Conservation (phyloP, 164 flowering plant genomes). For the Dillenia suffruticosa region DNA sequence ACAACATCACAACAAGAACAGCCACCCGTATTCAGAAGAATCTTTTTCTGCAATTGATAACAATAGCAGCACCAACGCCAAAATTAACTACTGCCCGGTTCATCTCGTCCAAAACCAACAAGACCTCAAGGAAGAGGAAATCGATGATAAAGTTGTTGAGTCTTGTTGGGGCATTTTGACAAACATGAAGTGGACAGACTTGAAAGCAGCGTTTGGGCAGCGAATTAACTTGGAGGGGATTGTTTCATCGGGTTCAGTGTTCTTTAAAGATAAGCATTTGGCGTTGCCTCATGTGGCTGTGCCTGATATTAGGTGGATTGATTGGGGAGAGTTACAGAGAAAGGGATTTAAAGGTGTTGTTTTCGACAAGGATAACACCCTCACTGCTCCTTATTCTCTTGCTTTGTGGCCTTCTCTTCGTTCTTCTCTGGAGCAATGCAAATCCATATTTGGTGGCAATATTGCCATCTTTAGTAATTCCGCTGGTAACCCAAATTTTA, state of each 20-base stretch:
- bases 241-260: conserved; percentile 33
- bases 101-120: not conserved
- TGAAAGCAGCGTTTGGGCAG: conserved; percentile 65
- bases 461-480: conserved; percentile 82
- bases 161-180: conserved; percentile 18
- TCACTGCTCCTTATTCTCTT: conserved; percentile 75
- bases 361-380: conserved; percentile 86
- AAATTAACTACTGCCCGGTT: too few species aligned
- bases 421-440: conserved; percentile 53
- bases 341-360: conserved; percentile 78
- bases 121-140: conserved; percentile 1
- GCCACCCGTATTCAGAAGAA: too few species aligned
- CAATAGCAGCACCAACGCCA: too few species aligned
- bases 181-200: conserved; percentile 51
- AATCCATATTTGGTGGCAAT: conserved; percentile 63
- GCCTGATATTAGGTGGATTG: conserved; percentile 63
- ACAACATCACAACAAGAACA: conserved; percentile 7
- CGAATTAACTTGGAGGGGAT: conserved; percentile 71
- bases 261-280: conserved; percentile 46
- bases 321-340: conserved; percentile 63
- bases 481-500: conserved; percentile 26
- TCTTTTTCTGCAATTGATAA: too few species aligned
- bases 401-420: conserved; percentile 49
- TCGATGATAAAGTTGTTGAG: too few species aligned
- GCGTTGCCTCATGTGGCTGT: conserved; percentile 69